Percentiles rank a stretch among this genome's conserved stretches.
Evolutionary conservation across 331 rosid species (phyloP).

Genomic region (Arachis monticola): DNA sequence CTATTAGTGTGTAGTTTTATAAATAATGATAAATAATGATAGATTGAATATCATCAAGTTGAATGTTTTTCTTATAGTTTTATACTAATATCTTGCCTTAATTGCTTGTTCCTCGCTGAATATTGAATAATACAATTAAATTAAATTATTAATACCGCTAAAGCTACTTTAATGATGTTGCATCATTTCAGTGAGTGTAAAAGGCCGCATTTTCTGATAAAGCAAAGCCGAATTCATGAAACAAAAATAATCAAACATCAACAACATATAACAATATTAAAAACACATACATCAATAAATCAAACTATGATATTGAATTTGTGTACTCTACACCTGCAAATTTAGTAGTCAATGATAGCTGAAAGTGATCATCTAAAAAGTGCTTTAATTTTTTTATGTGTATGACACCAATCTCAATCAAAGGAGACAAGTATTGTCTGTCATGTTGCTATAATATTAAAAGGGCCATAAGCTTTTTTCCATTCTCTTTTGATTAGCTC

Average conservation of each 20-base stretch:
- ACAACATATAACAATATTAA: not conserved
- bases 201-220: constrained; percentile 57
- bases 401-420: constrained; percentile 54
- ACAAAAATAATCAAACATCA: constrained; percentile 24
- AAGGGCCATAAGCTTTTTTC: constrained; percentile 28
- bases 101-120: constrained; percentile 15
- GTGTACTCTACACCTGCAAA: constrained; percentile 33
- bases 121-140: constrained; percentile 9
- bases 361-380: constrained; percentile 43
- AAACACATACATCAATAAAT: too few relatives aligned
- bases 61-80: not conserved
- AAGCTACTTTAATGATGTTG: constrained; percentile 46
- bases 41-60: too few relatives aligned
- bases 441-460: constrained; percentile 31
- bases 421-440: constrained; percentile 42
- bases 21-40: too few relatives aligned
- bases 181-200: constrained; percentile 47
- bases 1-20: too few relatives aligned
- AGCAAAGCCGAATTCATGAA: constrained; percentile 48
- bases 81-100: not conserved
- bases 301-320: constrained; percentile 24
- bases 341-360: constrained; percentile 53
- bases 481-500: constrained; percentile 32
- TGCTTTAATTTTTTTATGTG: constrained; percentile 31
- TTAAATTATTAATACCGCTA: not conserved